These are phyloP conservation scores for Chloromonas sp. DNA, from an alignment of 163 green algal species.

Conservation along the genomic window DNA sequence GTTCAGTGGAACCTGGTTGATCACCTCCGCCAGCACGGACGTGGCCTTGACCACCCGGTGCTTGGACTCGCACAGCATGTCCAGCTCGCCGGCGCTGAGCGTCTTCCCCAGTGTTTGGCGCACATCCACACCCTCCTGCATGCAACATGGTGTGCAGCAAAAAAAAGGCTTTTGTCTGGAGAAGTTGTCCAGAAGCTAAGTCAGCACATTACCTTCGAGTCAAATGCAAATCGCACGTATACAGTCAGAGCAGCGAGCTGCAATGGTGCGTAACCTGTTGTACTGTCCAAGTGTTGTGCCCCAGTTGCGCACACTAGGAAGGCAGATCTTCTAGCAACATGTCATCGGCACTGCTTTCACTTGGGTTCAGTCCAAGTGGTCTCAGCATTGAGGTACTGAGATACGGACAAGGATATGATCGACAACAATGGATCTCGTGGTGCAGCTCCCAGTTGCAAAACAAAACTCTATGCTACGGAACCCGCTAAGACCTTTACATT, in stretches of 20 bases:
- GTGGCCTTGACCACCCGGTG: slow-evolving; percentile 13
- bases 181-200: too few relatives aligned
- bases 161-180: too few relatives aligned
- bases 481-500: too few relatives aligned
- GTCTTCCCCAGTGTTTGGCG: slow-evolving; percentile 1
- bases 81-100: slow-evolving; percentile 1
- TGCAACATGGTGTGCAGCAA: background rate
- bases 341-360: background rate
- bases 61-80: slow-evolving; percentile 9
- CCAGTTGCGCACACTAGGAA: background rate
- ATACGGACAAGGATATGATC: background rate
- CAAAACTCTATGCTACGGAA: too few relatives aligned
- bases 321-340: background rate
- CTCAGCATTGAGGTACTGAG: background rate
- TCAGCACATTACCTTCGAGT: too few relatives aligned
- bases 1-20: slow-evolving; percentile 4
- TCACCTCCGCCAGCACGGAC: slow-evolving; percentile 2
- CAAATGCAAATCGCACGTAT: too few relatives aligned
- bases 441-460: too few relatives aligned
- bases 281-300: background rate
- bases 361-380: background rate
- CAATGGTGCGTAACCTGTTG: background rate
- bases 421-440: background rate
- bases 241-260: background rate
- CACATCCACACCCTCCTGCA: slow-evolving; percentile 3